Percentiles rank a stretch among this genome's conserved stretches.
phyloP scores from a whole-genome alignment of 129 eudicot species.

The Chrysanthemum seticuspe region DNA sequence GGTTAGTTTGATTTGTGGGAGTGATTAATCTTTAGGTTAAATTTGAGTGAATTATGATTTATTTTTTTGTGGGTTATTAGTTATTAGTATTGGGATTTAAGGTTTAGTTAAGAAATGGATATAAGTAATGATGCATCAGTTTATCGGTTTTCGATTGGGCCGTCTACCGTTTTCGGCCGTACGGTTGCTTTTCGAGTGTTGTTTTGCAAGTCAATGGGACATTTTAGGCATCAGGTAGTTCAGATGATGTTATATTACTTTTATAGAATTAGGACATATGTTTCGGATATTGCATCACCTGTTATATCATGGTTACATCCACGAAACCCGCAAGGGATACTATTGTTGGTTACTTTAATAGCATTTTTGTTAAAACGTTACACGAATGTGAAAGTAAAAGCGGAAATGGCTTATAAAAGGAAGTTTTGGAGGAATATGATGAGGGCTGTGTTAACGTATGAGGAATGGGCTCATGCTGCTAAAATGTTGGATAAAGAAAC shows the following conservation, averaged over 20 bases:
- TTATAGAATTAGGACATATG: conserved; percentile 26
- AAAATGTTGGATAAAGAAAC: conserved; percentile 90
- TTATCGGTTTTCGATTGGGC: conserved; percentile 83
- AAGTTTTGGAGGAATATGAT: conserved; percentile 97
- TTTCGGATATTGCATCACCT: conserved; percentile 41
- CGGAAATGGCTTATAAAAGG: conserved; percentile 86
- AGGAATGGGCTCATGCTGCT: conserved; percentile 99
- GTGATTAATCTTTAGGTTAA: neutral
- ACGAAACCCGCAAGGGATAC: conserved; percentile 90
- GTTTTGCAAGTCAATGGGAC: conserved; percentile 73
- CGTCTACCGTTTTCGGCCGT: conserved; percentile 70
- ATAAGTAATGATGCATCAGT: conserved; percentile 82
- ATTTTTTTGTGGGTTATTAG: neutral
- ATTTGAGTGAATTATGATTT: conserved; percentile 23
- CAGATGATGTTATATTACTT: conserved; percentile 40
- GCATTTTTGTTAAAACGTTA: conserved; percentile 79
- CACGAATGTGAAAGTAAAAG: conserved; percentile 75
- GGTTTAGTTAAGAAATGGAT: conserved; percentile 52
- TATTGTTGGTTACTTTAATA: conserved; percentile 64
- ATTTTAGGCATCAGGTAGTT: conserved; percentile 59
- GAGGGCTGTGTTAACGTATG: conserved; percentile 82
- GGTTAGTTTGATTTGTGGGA: conserved; percentile 7
- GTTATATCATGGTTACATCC: conserved; percentile 89
- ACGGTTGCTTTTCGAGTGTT: conserved; percentile 76
- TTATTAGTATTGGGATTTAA: neutral